phyloP scores from a whole-genome alignment of 495 filamentous ascomycete genomes.

The Cladorrhinum samala region DNA sequence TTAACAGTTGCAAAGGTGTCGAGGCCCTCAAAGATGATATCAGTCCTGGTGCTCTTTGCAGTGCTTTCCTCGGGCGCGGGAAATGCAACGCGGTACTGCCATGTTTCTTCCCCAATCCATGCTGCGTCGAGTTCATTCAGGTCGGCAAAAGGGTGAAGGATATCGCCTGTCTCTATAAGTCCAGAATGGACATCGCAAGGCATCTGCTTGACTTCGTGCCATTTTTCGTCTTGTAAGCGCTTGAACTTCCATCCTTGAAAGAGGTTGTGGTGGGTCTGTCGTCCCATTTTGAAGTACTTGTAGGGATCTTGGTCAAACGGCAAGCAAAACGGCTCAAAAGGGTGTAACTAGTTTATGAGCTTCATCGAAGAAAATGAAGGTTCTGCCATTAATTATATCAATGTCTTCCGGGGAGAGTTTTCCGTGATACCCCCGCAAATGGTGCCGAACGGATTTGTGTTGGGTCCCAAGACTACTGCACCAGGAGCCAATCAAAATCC shows the following conservation, averaged over 20 bases:
- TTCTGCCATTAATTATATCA: too few species aligned
- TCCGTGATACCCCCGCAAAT: too few species aligned
- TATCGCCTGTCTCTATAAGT: conserved; percentile 26
- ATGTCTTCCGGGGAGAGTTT: too few species aligned
- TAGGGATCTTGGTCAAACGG: too few species aligned
- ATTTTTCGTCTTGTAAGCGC: conserved; percentile 6
- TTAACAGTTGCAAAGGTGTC: conserved; percentile 65
- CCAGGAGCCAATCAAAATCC: too few species aligned
- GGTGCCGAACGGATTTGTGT: too few species aligned
- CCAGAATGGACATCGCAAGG: conserved; percentile 23
- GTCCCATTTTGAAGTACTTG: too few species aligned
- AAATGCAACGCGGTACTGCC: conserved; percentile 45
- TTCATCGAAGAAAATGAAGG: too few species aligned
- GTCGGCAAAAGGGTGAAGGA: conserved; percentile 57
- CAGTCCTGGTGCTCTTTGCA: conserved; percentile 23
- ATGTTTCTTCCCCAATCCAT: conserved; percentile 67
- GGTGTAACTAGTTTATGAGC: too few species aligned
- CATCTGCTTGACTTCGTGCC: conserved; percentile 16
- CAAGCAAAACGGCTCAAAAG: too few species aligned
- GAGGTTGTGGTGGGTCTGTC: too few species aligned
- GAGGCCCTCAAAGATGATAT: conserved; percentile 64
- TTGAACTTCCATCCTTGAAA: conserved; percentile 23
- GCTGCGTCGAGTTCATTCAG: conserved; percentile 61
- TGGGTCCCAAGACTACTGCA: too few species aligned
- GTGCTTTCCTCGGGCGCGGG: conserved; percentile 31